A percentile compares a stretch with the other conserved stretches of the same genome.
phyloP scores from a whole-genome alignment of 768 basidiomycete genomes.

The Rubroboletus pulcherrimus region DNA sequence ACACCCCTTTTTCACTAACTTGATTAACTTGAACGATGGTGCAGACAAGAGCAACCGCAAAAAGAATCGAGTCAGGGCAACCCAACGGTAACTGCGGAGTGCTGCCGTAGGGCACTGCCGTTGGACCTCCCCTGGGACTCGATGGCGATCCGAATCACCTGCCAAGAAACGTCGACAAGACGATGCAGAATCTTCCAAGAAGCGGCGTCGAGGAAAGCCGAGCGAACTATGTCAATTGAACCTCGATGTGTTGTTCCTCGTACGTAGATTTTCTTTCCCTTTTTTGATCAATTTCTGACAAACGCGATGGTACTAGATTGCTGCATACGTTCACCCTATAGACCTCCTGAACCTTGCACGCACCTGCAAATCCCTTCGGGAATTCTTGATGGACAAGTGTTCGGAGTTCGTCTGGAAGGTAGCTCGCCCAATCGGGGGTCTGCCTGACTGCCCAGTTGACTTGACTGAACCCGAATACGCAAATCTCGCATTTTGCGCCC shows the following conservation, averaged over 20 bases:
- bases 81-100: too few relatives aligned
- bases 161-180: background rate
- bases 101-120: too few relatives aligned
- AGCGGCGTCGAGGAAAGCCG: background rate
- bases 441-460: constrained; percentile 42
- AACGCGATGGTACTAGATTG: constrained; percentile 29
- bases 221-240: background rate
- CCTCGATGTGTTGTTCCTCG: constrained; percentile 7
- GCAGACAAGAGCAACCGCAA: background rate
- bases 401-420: constrained; percentile 25
- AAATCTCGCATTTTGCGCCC: constrained; percentile 31
- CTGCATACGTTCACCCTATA: constrained; percentile 34
- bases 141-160: background rate
- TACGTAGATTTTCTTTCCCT: background rate
- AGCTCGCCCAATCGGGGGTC: constrained; percentile 31
- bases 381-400: constrained; percentile 31
- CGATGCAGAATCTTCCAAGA: background rate
- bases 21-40: background rate
- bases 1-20: background rate
- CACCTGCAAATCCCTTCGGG: constrained; percentile 35
- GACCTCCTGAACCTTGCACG: constrained; percentile 31
- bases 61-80: background rate
- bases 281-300: background rate
- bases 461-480: constrained; percentile 42
- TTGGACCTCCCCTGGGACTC: background rate